Evolutionary conservation across 106 monocot species (phyloP).

Genomic region (Apostasia ramifera): DNA sequence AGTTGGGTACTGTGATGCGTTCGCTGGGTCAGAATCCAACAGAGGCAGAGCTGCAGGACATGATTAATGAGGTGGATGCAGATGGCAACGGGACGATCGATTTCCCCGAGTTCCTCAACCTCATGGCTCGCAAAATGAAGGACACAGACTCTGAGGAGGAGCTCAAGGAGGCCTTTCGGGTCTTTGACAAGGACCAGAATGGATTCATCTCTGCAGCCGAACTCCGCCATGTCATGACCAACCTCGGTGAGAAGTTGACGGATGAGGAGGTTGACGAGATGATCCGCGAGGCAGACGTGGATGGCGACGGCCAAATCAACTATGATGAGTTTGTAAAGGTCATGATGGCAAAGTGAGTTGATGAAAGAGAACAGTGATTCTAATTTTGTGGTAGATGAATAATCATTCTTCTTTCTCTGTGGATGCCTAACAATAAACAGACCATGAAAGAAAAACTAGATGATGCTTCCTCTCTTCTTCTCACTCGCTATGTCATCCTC

Average conservation of each 20-base stretch:
- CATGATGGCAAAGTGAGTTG: slow-evolving; percentile 2
- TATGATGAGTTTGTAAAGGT: slow-evolving; percentile 5
- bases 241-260: neutral
- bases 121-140: slow-evolving; percentile 35
- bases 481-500: too few species aligned
- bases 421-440: neutral
- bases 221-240: slow-evolving; percentile 1
- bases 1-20: slow-evolving; percentile 34
- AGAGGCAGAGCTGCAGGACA: neutral
- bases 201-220: too few species aligned
- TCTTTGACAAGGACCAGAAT: too few species aligned
- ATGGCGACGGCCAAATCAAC: neutral
- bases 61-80: slow-evolving; percentile 22
- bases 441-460: too few species aligned
- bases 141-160: slow-evolving; percentile 9
- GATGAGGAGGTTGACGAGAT: neutral
- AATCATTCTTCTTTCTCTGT: neutral
- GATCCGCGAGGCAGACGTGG: too few species aligned
- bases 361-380: too few species aligned
- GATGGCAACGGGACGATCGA: slow-evolving; percentile 26
- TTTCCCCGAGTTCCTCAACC: slow-evolving; percentile 29
- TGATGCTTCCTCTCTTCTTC: too few species aligned
- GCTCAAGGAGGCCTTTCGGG: too few species aligned
- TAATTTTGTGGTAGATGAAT: too few species aligned
- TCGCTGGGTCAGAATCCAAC: slow-evolving; percentile 32